Base-by-base conservation (phyloP, 1,139 yeast genomes). In the Yamadazyma trypodendri region DNA sequence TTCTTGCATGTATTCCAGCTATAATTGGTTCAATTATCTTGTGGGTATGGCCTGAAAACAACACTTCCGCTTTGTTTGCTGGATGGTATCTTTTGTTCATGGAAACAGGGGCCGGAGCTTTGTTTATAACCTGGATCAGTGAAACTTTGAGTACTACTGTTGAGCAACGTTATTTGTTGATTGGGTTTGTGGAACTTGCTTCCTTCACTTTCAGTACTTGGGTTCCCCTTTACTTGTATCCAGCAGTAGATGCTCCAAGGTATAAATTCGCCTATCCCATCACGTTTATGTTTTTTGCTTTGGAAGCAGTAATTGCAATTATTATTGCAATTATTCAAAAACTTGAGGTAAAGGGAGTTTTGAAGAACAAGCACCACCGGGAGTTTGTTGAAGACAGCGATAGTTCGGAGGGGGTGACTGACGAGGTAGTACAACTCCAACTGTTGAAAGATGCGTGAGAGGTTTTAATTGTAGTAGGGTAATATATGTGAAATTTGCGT, bases 51-150 rank as follows among this genome's bases (percentile, higher is more conserved):
- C 49, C 36, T 3, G 29, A 27, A 4, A 12, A 38, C 24, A 41
- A 43, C 16, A 28, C 21, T 4, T 32, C 40, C 10, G 37, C 42
- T 4, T 37, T 56, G 28, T 55, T 54, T 48, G 48, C 51, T 10
- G 49, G 49, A 3, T 55, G 57, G 46, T 52, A 52, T 30, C 37
- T 55, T 13, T 28, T 49, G 21, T 58, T 55, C 23, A 35, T 48
- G 20, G 46, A 46, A 30, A 44, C 51, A 6, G 55, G 54, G 12
- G 52, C 54, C 37, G 58, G 53, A 22, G 44, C 53, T 14, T 39
- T 53, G 13, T 49, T 43, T 31, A 52, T 56, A 42, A 38, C 52
- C 4, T 55, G 60, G 60, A 48, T 48, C 2, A 45, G 49, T 21
- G 60, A 55, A 32, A 42, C 49, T 16, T 35, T 51, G 32, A 32